phyloP scores from a whole-genome alignment of 306 rosid genomes.

The Gleditsia sinensis region DNA sequence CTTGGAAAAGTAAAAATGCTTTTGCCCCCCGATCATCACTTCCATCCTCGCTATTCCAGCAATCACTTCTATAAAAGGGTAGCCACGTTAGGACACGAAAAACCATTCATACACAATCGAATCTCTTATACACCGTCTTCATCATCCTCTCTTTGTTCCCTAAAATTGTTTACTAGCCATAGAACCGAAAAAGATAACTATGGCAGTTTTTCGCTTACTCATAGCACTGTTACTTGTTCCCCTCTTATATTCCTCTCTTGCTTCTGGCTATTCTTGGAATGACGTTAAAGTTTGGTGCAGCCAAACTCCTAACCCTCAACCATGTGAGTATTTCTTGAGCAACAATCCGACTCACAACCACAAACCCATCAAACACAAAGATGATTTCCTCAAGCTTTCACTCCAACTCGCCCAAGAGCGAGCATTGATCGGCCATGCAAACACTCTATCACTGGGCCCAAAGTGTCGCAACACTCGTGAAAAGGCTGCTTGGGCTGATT shows the following conservation, averaged over 20 bases:
- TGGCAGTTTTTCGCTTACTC: constrained; percentile 11
- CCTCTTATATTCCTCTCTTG: constrained; percentile 7
- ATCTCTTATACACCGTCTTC: no score
- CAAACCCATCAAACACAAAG: constrained; percentile 46
- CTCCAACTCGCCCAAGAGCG: constrained; percentile 54
- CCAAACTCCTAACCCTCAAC: constrained; percentile 76
- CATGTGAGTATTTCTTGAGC: constrained; percentile 61
- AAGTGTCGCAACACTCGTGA: constrained; percentile 47
- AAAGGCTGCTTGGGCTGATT: constrained; percentile 64
- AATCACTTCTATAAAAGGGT: no score
- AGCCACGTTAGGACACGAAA: no score
- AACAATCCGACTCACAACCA: background rate
- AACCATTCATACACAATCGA: no score
- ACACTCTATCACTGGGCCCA: constrained; percentile 40
- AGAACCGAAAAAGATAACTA: background rate
- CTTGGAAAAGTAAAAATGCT: no score
- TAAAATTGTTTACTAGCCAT: no score
- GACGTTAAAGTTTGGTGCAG: constrained; percentile 62
- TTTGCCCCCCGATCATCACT: no score
- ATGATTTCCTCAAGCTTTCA: constrained; percentile 56
- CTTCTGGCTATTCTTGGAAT: constrained; percentile 34
- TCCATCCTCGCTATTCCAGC: no score
- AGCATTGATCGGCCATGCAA: constrained; percentile 49
- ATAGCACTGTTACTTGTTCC: constrained; percentile 13
- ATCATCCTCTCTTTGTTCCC: no score